Evolutionary conservation across 495 filamentous ascomycete species (phyloP), one percentile per base, ranked within the genome.

Genomic region (Rostrohypoxylon terebratum): DNA sequence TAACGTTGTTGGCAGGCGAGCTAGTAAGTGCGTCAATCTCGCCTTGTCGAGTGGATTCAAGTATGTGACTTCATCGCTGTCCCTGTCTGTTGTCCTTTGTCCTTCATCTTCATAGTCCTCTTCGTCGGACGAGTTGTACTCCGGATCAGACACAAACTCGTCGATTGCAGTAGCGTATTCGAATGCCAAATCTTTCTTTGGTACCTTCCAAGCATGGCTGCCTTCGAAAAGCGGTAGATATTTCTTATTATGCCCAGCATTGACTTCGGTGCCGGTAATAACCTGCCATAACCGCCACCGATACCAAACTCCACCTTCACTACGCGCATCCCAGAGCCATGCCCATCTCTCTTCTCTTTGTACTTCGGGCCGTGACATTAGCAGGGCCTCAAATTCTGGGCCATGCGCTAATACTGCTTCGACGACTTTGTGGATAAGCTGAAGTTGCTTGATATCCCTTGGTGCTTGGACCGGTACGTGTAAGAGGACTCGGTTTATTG

Each of bases 281-380:
- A 94, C 85, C 69, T 94, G 88, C 94, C 93, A 98, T 59, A 98
- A 74, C 55, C 92, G 91, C 92, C 93, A 98, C 14, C 94, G 89
- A 79, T 97, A 98, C 82, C 92, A 98, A 4, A 94, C 87, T 6
- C 92, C 93, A 6, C 90, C 91, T 57, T 89, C 80, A 72, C 92
- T 93, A 54, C 93, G 85, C 28, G 95, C 84, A 79, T 99, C 92
- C 91, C 92, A 99, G 3, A 99, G 79, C 92, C 93, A 99, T 0
- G 93, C 92, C 90, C 94, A 99, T 76, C 90, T 94, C 72, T 95
- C 91, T 40, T 97, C 92, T 23, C 81, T 84, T 69, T 95, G 92
- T 1, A 98, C 91, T 40, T 91, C 88, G 0, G 89, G 89, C 16
- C 90, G 85, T 38, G 87, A 91, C 96, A 98, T 98, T 2, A 99